Evolutionary conservation across 2,329 filamentous ascomycete species (phyloP), one percentile per base, ranked within the genome.

Genomic region (Tolypocladium ovalisporum): DNA sequence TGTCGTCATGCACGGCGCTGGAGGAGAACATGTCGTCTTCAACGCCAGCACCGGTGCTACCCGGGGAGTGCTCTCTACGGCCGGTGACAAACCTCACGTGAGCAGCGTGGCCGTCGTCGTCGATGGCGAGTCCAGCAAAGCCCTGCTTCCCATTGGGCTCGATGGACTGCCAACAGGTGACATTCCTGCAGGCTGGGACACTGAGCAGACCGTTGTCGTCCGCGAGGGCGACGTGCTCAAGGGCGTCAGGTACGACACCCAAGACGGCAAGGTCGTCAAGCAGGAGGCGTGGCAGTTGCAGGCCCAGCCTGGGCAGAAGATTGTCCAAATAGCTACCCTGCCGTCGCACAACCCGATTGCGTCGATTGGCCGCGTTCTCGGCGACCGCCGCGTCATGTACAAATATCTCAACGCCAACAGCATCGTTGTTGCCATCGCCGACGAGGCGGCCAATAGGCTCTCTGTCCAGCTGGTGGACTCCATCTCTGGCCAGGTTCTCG

Each of bases 381-480:
- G 91, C 32, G 88, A 99, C 67, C 84, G 94, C 49, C 86, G 86
- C n/a, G 94, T 99, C 53, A 82, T 93, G 61, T 99, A 99, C 83
- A 99, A 99, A 75, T 97, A 97, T 69, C 76, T 99, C 44, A 96
- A 95, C 74, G 85, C 89, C 0, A 97, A 96, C 72, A 81, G 90
- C 8, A 78, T 91, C 2, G 80, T 97, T 0, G 78, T 96, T 52
- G 89, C 88, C 1, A 79, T 89, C 1, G 74, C 85, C 2, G 79
- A 87, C 37, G 80, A 86, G 27, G 74, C 76, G 13, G 67, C 78
- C 3, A 79, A 76, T 4, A 79, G 79, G 1, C 83, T 90, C 9
- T 86, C 84, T 0, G 79, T 95, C 61, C 91, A 93, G 66, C 78
- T 97, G 13, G 71, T 99, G 17, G 92, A 99, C 68, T 89, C 89